Conservation (phyloP, 257 asterid genomes). For the Echium plantagineum region DNA sequence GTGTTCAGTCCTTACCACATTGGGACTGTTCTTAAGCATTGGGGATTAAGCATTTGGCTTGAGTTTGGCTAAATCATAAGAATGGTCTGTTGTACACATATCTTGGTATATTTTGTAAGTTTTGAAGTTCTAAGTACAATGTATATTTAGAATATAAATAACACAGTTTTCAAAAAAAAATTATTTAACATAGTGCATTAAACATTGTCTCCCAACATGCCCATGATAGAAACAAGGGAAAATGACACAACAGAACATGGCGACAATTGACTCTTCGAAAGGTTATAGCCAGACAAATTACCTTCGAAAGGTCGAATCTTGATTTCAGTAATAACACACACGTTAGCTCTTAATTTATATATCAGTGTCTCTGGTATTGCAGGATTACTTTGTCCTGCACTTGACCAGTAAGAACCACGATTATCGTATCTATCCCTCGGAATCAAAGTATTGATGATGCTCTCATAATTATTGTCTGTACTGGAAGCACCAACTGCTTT, state of each 20-base stretch:
- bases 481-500: constrained; percentile 68
- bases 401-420: constrained; percentile 75
- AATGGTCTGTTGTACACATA: no score
- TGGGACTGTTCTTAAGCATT: no score
- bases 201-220: no score
- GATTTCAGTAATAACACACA: constrained; percentile 65
- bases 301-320: constrained; percentile 77
- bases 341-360: constrained; percentile 44
- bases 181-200: no score
- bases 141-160: no score
- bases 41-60: no score
- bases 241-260: neutral
- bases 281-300: constrained; percentile 4
- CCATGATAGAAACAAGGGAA: no score
- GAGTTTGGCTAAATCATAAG: no score
- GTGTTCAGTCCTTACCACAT: no score
- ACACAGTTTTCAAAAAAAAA: no score
- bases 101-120: no score
- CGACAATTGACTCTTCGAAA: neutral
- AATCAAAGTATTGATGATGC: constrained; percentile 46
- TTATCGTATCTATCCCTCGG: constrained; percentile 37
- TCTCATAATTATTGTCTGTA: constrained; percentile 63
- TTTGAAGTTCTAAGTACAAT: no score
- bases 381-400: constrained; percentile 63
- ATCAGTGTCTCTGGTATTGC: constrained; percentile 54